Evolutionary conservation across 495 filamentous ascomycete genomes (phyloP).

Genomic region (Trichocladium antarcticum): DNA sequence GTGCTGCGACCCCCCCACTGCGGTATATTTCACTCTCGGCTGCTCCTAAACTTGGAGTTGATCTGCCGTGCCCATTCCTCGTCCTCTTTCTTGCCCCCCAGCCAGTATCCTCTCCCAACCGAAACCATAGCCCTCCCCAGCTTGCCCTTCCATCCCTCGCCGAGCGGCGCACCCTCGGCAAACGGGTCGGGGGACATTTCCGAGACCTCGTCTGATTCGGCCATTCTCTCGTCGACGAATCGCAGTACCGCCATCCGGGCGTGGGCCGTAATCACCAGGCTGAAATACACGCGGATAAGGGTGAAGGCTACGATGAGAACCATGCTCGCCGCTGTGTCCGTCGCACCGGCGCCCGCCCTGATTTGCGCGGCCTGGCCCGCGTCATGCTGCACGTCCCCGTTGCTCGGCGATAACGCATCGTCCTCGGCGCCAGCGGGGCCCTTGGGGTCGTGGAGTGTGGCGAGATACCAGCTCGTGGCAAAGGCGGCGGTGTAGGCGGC

Average conservation of each 20-base stretch:
- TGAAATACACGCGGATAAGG: conserved; percentile 62
- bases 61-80: conserved; percentile 50
- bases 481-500: conserved; percentile 67
- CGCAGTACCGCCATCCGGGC: conserved; percentile 60
- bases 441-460: conserved; percentile 38
- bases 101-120: conserved; percentile 64
- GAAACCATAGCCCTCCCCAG: conserved; percentile 62
- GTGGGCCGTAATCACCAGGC: conserved; percentile 67
- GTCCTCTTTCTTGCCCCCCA: conserved; percentile 43
- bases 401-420: conserved; percentile 18
- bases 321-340: conserved; percentile 65
- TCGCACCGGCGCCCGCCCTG: conserved; percentile 41
- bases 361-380: neutral
- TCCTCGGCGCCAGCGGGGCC: conserved; percentile 7
- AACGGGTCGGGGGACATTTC: conserved; percentile 58
- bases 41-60: conserved; percentile 44
- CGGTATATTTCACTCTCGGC: conserved; percentile 1
- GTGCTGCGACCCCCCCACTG: neutral
- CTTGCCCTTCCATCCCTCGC: conserved; percentile 65
- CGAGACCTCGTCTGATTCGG: conserved; percentile 29
- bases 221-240: conserved; percentile 38
- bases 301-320: conserved; percentile 60
- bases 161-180: conserved; percentile 50
- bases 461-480: conserved; percentile 71
- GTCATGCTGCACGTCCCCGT: conserved; percentile 2